A percentile compares a stretch with the other conserved stretches of the same genome.
Conservation (phyloP, 2,329 filamentous ascomycete species). For the Fusarium mexicanum region DNA sequence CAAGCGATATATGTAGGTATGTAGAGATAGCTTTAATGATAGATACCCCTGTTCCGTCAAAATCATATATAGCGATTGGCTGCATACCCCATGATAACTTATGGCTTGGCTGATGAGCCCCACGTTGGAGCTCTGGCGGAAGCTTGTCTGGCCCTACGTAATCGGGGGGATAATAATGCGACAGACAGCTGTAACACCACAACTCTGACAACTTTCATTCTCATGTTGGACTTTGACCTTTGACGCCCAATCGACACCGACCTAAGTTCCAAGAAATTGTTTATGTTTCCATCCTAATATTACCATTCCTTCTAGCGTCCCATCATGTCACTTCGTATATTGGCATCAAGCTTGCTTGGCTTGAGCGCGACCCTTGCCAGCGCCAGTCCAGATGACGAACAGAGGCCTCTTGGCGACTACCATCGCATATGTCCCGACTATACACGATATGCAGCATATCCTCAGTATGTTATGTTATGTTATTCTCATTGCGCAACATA, state of each 20-base stretch:
- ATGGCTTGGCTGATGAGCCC: slow-evolving; percentile 1
- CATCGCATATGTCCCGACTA: slow-evolving; percentile 54
- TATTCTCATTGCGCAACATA: too few relatives aligned
- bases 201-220: background rate
- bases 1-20: slow-evolving; percentile 1
- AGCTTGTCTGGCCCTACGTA: slow-evolving; percentile 27
- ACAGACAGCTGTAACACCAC: slow-evolving; percentile 22
- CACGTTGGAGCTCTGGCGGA: slow-evolving; percentile 8
- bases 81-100: background rate
- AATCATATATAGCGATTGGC: background rate
- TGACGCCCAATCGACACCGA: background rate
- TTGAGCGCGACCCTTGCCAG: slow-evolving; percentile 35
- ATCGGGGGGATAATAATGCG: slow-evolving; percentile 27
- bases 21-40: slow-evolving; percentile 10
- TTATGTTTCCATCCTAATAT: background rate
- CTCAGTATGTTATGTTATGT: slow-evolving; percentile 50
- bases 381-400: slow-evolving; percentile 32
- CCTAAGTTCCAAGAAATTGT: background rate
- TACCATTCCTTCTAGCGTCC: background rate
- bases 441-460: slow-evolving; percentile 50
- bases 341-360: slow-evolving; percentile 43
- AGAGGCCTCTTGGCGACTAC: slow-evolving; percentile 41
- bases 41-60: slow-evolving; percentile 30
- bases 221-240: background rate
- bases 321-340: slow-evolving; percentile 42